Percentiles rank a stretch among this genome's conserved stretches.
These are phyloP conservation scores for Psidium guajava DNA, from an alignment of 345 rosid species.

Conservation along the genomic window DNA sequence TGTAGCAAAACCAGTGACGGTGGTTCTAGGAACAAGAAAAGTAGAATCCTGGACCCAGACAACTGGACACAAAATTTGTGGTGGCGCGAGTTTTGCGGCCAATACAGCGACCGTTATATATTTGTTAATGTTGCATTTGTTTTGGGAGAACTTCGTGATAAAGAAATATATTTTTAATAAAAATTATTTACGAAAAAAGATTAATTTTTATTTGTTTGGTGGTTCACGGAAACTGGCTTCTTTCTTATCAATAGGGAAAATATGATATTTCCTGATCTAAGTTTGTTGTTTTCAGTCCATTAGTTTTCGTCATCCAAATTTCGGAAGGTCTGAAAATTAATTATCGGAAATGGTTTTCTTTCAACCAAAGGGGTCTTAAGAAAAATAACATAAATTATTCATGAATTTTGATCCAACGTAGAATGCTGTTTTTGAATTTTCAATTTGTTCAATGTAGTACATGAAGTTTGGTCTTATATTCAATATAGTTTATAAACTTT, in stretches of 20 bases:
- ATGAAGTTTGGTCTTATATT: too few relatives aligned
- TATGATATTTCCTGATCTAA: not conserved
- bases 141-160: not conserved
- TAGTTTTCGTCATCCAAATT: not conserved
- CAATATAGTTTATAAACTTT: too few relatives aligned
- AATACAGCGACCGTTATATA: not conserved
- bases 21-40: not conserved
- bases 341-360: not conserved
- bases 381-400: too few relatives aligned
- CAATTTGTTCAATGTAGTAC: too few relatives aligned
- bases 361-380: not conserved
- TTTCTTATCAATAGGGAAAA: not conserved
- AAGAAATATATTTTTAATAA: not conserved
- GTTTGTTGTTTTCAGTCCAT: not conserved
- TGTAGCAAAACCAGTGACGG: not conserved
- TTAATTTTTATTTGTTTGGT: not conserved
- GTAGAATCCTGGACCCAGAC: not conserved
- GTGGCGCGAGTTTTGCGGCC: not conserved
- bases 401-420: too few relatives aligned
- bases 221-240: rapidly evolving
- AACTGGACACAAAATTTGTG: not conserved
- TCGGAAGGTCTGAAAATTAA: not conserved
- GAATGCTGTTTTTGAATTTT: too few relatives aligned
- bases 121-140: not conserved
- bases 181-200: not conserved